Percentiles rank a stretch among this genome's conserved stretches.
phyloP scores from a whole-genome alignment of 192 early-diverging fungal species.

The Phlyctochytrium planicorne region DNA sequence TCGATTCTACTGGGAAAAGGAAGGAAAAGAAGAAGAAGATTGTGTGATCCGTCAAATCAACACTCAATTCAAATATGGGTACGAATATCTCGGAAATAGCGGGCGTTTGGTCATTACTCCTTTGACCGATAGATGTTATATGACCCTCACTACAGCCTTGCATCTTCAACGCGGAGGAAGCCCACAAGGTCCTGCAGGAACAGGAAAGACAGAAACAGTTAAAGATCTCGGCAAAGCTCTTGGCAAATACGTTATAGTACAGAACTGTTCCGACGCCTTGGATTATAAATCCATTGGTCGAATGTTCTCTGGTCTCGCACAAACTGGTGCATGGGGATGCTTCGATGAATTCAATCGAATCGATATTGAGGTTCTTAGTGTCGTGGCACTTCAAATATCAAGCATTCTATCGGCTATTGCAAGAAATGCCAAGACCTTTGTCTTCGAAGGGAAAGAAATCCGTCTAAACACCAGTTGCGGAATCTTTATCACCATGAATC shows the following conservation, averaged over 20 bases:
- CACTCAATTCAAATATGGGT: slow-evolving; percentile 59
- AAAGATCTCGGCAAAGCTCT: slow-evolving; percentile 61
- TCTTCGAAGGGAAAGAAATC: slow-evolving; percentile 64
- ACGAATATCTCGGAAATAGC: slow-evolving; percentile 60
- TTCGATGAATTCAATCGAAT: slow-evolving; percentile 69
- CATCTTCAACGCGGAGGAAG: slow-evolving; percentile 53
- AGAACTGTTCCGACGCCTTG: slow-evolving; percentile 61
- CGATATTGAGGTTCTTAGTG: slow-evolving; percentile 62
- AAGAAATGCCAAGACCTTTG: slow-evolving; percentile 44
- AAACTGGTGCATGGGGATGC: slow-evolving; percentile 66
- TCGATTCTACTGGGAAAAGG: slow-evolving; percentile 63
- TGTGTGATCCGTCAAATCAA: slow-evolving; percentile 65
- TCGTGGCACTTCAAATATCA: slow-evolving; percentile 59
- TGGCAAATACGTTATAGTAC: slow-evolving; percentile 61
- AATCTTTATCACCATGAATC: slow-evolving; percentile 64
- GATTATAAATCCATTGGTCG: slow-evolving; percentile 63
- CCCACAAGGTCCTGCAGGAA: slow-evolving; percentile 60
- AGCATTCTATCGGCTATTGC: slow-evolving; percentile 54
- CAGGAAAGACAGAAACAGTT: slow-evolving; percentile 66
- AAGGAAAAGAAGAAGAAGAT: slow-evolving; percentile 60
- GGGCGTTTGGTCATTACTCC: slow-evolving; percentile 62
- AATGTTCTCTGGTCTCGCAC: slow-evolving; percentile 61
- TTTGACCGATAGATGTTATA: slow-evolving; percentile 61
- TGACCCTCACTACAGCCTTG: slow-evolving; percentile 60
- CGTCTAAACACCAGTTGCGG: slow-evolving; percentile 47